Conservation (phyloP, 441 rosid species). For the Omphalea diandra region DNA sequence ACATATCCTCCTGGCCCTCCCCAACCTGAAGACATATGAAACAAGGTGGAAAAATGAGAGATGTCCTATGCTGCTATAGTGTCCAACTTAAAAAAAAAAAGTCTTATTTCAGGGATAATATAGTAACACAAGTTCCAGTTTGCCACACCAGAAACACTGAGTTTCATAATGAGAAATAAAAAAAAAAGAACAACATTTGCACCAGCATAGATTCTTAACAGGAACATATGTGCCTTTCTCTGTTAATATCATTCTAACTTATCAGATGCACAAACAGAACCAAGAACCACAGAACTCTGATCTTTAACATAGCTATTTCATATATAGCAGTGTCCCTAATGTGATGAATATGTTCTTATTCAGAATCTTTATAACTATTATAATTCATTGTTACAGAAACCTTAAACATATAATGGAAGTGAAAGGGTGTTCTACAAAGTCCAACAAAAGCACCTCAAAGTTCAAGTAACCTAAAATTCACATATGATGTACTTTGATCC, state of each 20-base stretch:
- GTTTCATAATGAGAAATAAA: not conserved
- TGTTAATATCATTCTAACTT: not conserved
- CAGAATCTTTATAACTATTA: not conserved
- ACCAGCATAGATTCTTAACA: not conserved
- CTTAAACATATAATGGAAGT: too few species aligned
- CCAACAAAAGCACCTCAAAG: not conserved
- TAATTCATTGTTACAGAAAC: not conserved
- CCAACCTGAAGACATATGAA: slow-evolving; percentile 61
- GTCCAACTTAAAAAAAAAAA: not conserved
- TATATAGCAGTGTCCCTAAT: not conserved
- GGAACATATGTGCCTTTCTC: not conserved
- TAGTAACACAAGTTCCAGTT: too few species aligned
- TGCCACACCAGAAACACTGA: too few species aligned
- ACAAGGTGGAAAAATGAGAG: not conserved
- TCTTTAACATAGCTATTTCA: too few species aligned
- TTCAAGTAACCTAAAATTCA: not conserved
- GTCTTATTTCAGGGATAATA: too few species aligned
- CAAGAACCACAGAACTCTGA: not conserved
- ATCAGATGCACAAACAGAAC: not conserved
- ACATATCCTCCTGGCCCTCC: slow-evolving; percentile 94
- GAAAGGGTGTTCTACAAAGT: not conserved
- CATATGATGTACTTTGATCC: not conserved
- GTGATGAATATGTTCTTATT: not conserved
- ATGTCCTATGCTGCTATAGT: not conserved
- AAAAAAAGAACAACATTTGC: not conserved